Evolutionary conservation across 805 yeast species (phyloP).

Genomic region (Blastobotrys peoriensis): DNA sequence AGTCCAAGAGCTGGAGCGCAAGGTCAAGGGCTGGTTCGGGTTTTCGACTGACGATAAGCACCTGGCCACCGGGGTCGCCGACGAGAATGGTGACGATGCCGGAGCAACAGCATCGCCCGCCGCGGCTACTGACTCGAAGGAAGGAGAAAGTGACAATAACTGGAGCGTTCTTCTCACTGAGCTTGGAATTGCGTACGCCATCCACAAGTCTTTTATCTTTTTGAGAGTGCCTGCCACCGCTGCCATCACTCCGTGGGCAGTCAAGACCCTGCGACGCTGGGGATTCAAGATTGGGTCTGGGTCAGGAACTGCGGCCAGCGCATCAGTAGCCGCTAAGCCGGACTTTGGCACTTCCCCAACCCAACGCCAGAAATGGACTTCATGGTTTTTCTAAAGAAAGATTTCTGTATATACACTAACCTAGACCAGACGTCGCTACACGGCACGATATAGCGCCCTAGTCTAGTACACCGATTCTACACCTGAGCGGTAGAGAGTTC

Average conservation of each 20-base stretch:
- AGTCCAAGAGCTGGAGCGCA: constrained; percentile 60
- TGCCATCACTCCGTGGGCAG: constrained; percentile 81
- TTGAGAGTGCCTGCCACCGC: constrained; percentile 87
- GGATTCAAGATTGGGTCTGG: constrained; percentile 68
- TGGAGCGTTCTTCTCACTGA: constrained; percentile 63
- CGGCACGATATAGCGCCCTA: no score
- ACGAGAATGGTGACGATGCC: constrained; percentile 9
- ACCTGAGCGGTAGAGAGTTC: no score
- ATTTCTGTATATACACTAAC: not conserved
- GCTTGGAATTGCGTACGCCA: constrained; percentile 82
- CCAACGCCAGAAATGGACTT: constrained; percentile 50
- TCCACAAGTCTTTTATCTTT: constrained; percentile 75
- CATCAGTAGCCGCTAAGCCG: constrained; percentile 38
- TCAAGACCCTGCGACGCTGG: constrained; percentile 56
- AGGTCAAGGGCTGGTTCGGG: constrained; percentile 58
- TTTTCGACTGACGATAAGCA: constrained; percentile 37
- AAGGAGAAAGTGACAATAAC: constrained; percentile 16
- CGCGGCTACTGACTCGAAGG: constrained; percentile 15
- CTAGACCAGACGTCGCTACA: no score
- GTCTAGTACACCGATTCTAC: no score
- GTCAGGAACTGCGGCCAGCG: constrained; percentile 17
- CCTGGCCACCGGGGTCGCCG: constrained; percentile 8
- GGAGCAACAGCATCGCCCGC: not conserved
- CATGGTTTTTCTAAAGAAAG: constrained; percentile 45
- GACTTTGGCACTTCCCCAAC: constrained; percentile 49